A percentile compares a stretch with the other conserved stretches of the same genome.
phyloP scores from a whole-genome alignment of 2,329 filamentous ascomycete genomes.

The Ophiocordyceps robertsii region DNA sequence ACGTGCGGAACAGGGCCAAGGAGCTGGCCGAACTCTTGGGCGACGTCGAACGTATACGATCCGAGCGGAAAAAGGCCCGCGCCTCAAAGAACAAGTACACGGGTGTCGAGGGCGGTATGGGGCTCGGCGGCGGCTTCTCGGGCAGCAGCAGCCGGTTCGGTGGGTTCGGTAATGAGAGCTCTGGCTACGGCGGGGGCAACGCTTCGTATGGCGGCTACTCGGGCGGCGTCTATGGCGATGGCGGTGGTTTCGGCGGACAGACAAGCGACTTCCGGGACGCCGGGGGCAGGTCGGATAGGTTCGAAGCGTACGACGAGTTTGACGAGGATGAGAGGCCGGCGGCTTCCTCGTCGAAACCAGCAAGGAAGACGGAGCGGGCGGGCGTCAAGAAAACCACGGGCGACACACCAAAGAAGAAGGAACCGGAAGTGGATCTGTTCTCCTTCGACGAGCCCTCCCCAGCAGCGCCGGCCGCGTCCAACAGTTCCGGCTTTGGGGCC shows the following conservation, averaged over 20 bases:
- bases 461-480: slow-evolving; percentile 29
- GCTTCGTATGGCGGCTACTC: slow-evolving; percentile 45
- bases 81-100: slow-evolving; percentile 88
- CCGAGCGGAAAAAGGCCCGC: slow-evolving; percentile 79
- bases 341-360: slow-evolving; percentile 32
- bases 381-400: slow-evolving; percentile 30
- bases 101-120: slow-evolving; percentile 73
- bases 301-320: slow-evolving; percentile 95
- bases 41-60: slow-evolving; percentile 77
- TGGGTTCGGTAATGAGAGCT: slow-evolving; percentile 82
- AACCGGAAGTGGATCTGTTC: slow-evolving; percentile 84
- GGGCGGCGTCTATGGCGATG: slow-evolving; percentile 82
- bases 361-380: slow-evolving; percentile 18
- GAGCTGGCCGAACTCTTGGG: slow-evolving; percentile 87
- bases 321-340: slow-evolving; percentile 54
- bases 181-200: slow-evolving; percentile 41
- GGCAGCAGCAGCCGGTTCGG: slow-evolving; percentile 51
- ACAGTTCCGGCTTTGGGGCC: slow-evolving; percentile 31
- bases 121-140: slow-evolving; percentile 43
- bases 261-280: slow-evolving; percentile 57
- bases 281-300: slow-evolving; percentile 52
- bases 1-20: slow-evolving; percentile 92
- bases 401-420: slow-evolving; percentile 65
- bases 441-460: slow-evolving; percentile 68
- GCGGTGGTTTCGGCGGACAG: slow-evolving; percentile 81